Base-by-base conservation (phyloP, 2,329 filamentous ascomycete genomes). In the Penicillium sp. region DNA sequence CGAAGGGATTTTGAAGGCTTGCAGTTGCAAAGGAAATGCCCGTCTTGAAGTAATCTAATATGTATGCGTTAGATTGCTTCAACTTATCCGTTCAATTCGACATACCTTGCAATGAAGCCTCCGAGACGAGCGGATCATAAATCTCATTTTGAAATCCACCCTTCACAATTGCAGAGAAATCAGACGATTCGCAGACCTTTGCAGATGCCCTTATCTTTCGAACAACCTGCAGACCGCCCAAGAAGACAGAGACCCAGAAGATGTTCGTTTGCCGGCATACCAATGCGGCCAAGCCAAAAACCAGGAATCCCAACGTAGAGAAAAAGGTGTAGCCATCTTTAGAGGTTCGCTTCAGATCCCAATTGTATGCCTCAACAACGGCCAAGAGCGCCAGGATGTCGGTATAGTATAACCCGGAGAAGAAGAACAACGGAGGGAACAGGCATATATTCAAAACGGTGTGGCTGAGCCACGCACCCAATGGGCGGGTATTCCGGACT, bases 391-490 rank as follows among this genome's bases (percentile, higher is more conserved):
- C 96, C 54, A 91, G 83, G 2, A 97, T 85, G 75, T 99, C 95
- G 0, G 95, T 99, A 75, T 99, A 99, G 76, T 96, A 99, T 7
- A 99, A 81, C 0, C 87, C 93, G 0, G 92, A 95, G 77, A 99
- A 99, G 83, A 99, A 99, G 82, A 97, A 97, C 0, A 99, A 76
- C 0, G 93, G 86, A 0, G 95, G 95, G 64, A 98, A 97, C 0
- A 97, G 81, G 19, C 87, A 87, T 43, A 96, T 85, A 67, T 97
- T 97, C 66, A 95, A 71, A 2, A 89, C 90, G 1, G 73, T 75
- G 66, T 78, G 75, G 60, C 73, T 76, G 49, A 78, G 53, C 68
- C 74, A 75, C 16, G 75, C 70, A 53, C 69, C 64, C 57, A 72
- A 58, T 61, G 70, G 67, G 16, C 73, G 69, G 10, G 60, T 71